Evolutionary conservation across 352 stramenopile species (phyloP).

Genomic region (Phytopythium oedochilum): DNA sequence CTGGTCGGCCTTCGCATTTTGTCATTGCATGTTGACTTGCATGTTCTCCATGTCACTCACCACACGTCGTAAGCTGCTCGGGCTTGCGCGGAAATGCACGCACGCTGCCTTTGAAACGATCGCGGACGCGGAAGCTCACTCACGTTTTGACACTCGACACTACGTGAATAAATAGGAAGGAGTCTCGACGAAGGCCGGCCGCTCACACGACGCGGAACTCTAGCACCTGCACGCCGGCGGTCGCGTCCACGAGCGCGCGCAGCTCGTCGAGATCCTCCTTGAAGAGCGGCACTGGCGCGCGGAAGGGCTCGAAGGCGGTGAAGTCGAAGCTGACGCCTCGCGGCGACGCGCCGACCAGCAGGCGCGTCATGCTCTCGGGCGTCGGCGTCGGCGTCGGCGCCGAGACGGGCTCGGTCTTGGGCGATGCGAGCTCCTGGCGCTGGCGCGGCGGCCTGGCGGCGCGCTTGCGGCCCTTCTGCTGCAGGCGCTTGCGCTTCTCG

Average conservation of each 20-base stretch:
- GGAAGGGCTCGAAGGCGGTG: constrained; percentile 27
- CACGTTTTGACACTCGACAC: constrained; percentile 1
- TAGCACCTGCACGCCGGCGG: background rate
- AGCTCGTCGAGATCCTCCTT: constrained; percentile 37
- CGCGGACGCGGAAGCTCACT: too few relatives aligned
- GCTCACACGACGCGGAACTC: background rate
- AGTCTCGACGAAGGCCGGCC: too few relatives aligned
- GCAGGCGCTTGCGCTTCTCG: constrained; percentile 34
- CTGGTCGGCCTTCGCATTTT: too few relatives aligned
- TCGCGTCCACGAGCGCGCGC: constrained; percentile 26
- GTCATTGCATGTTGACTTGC: too few relatives aligned
- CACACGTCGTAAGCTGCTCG: too few relatives aligned
- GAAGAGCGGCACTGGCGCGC: constrained; percentile 22
- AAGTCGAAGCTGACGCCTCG: constrained; percentile 13
- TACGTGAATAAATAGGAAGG: background rate
- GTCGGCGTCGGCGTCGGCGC: background rate
- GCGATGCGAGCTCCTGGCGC: background rate
- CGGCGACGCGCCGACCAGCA: constrained; percentile 10
- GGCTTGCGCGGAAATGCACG: background rate
- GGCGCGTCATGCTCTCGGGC: background rate
- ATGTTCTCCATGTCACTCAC: too few relatives aligned
- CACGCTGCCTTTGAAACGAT: too few relatives aligned
- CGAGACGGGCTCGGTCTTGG: too few relatives aligned
- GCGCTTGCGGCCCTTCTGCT: constrained; percentile 14
- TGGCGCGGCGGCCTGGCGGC: background rate